Evolutionary conservation across 176 grass and related monocot species (phyloP), one percentile per base, ranked within the genome.

Genomic region (Hyparrhenia diplandra): DNA sequence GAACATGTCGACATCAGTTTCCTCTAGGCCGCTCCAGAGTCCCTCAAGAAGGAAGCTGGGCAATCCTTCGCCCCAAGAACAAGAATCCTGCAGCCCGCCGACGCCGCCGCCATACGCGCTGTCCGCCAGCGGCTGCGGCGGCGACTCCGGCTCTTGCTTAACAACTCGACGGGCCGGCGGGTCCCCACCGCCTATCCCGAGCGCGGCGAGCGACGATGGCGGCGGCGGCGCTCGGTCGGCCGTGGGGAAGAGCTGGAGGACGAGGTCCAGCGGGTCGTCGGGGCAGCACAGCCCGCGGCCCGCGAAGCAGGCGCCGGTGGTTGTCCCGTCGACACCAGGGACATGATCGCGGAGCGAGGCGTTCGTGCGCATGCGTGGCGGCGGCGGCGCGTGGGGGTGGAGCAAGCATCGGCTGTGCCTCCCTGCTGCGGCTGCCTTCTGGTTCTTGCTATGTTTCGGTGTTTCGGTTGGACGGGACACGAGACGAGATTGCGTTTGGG

Each of bases 201-300:
- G 71, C 40, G 71, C 34, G 1, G 69, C 41, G 0, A 81, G 80
- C 76, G 0, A 43, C 42, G 24, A 11, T 10, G 43, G 6, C 36
- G 37, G 45, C 52, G 42, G 11, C 37, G 67, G 37, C 13, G 36
- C 62, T 20, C 39, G 5, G 17, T 1, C 13, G 21, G 42, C 17
- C 2, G 24, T 5, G 25, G 27, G 0, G 6, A 29, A 46, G 55
- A 18, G 9, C 4, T 21, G 25, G 27, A 88, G 3, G 57, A 89
- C 87, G 41, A 20, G 16, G n/a, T 89, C 82, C 5, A 89, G 87
- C 10, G 82, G 27, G 87, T 89, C 87, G 35, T 54, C 57, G 3
- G 87, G 87, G 27, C 64, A 85, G 82, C 71, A 85, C 16, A 89
- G 78, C 2, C 82, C 87, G 14, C 12, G 62, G 14, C 14, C 71